These are phyloP conservation scores for Metschnikowia picachoensis DNA, from an alignment of 805 yeast species.

Conservation along the genomic window DNA sequence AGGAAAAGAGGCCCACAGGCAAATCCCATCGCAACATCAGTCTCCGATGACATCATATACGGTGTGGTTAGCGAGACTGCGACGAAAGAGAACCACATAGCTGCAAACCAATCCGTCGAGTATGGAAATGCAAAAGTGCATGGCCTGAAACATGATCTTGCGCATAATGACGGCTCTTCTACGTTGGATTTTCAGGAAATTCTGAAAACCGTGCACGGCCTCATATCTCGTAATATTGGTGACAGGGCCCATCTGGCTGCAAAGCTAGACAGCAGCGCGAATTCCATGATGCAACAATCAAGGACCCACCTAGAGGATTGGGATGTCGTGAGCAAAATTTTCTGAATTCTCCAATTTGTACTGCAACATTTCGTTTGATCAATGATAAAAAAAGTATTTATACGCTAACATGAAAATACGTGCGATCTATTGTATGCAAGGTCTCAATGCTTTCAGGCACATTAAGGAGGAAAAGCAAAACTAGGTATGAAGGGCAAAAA, in stretches of 20 bases:
- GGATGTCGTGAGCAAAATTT: slow-evolving; percentile 34
- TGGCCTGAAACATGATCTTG: too few species aligned
- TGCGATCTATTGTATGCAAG: too few species aligned
- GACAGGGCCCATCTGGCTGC: slow-evolving; percentile 9
- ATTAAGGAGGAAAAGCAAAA: too few species aligned
- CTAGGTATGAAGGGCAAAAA: too few species aligned
- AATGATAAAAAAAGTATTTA: too few species aligned
- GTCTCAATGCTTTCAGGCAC: too few species aligned
- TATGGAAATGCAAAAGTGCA: background rate
- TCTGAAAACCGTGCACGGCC: slow-evolving; percentile 31
- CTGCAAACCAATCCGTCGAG: background rate
- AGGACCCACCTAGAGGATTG: slow-evolving; percentile 30
- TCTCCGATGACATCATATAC: slow-evolving; percentile 16
- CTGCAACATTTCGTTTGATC: too few species aligned
- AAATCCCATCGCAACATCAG: background rate
- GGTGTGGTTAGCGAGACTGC: slow-evolving; percentile 23
- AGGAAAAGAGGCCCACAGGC: background rate
- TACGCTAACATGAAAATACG: too few species aligned
- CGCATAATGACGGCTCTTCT: too few species aligned
- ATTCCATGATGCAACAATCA: slow-evolving; percentile 22
- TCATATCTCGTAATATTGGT: slow-evolving; percentile 4
- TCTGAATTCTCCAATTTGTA: background rate
- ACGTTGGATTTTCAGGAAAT: slow-evolving; percentile 20
- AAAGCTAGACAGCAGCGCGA: slow-evolving; percentile 1
- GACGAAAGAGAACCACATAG: background rate